phyloP scores from a whole-genome alignment of 2,329 filamentous ascomycete species.

The Fusarium oxysporum region DNA sequence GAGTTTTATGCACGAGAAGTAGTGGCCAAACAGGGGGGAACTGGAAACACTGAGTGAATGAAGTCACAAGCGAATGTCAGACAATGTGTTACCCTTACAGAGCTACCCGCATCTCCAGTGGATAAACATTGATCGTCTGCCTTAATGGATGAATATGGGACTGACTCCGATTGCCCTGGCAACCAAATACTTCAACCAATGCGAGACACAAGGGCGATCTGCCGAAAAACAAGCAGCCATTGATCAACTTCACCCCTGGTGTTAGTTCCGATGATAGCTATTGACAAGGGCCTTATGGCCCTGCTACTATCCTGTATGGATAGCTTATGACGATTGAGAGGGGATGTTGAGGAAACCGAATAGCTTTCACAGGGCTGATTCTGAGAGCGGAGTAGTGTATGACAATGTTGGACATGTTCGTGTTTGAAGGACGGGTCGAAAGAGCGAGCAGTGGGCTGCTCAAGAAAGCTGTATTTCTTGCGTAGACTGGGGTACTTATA shows the following conservation, averaged over 20 bases:
- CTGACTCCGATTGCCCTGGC: neutral
- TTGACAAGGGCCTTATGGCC: neutral
- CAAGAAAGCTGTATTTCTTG: slow-evolving; percentile 29
- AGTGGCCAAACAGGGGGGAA: slow-evolving; percentile 56
- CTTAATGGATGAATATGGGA: neutral
- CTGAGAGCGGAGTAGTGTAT: slow-evolving; percentile 18
- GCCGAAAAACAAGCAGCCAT: neutral
- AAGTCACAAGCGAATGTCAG: neutral
- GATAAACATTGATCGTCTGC: neutral
- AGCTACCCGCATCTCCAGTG: slow-evolving; percentile 9
- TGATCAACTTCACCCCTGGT: neutral
- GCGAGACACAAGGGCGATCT: slow-evolving; percentile 17
- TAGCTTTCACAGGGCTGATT: neutral
- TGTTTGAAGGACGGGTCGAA: slow-evolving; percentile 32
- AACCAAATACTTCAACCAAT: slow-evolving; percentile 4
- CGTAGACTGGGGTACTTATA: slow-evolving; percentile 42
- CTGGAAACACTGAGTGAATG: slow-evolving; percentile 35
- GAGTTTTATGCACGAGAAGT: slow-evolving; percentile 97
- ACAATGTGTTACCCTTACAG: neutral
- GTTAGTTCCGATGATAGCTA: neutral
- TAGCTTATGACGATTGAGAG: slow-evolving; percentile 4
- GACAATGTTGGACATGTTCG: slow-evolving; percentile 30
- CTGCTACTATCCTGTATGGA: neutral
- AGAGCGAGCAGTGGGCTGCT: slow-evolving; percentile 42
- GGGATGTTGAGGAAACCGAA: neutral